These are phyloP conservation scores for Mucor mucedo DNA, from an alignment of 371 early-diverging fungal genomes.

Conservation along the genomic window DNA sequence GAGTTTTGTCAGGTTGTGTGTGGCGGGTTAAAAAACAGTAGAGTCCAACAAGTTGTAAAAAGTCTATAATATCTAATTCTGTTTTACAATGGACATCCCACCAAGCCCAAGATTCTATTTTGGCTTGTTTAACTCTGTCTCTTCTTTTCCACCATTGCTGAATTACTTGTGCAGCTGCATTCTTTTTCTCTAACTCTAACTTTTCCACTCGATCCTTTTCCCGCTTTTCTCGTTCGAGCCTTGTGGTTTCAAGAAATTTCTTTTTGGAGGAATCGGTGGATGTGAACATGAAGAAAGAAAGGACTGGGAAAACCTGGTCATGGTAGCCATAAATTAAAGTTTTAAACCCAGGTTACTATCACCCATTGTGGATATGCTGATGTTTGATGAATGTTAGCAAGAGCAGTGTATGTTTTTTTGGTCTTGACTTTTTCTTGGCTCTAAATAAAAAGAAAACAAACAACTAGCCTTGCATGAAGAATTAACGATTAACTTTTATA, in stretches of 20 bases:
- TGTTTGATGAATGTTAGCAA: no score
- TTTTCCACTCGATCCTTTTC: constrained; percentile 37
- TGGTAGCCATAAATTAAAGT: no score
- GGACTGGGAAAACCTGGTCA: no score
- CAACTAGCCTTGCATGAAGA: no score
- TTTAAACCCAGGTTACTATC: no score
- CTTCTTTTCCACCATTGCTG: constrained; percentile 44
- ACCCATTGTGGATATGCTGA: no score
- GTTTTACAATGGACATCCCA: constrained; percentile 28
- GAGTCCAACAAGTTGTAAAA: constrained; percentile 31
- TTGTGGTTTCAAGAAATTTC: constrained; percentile 43
- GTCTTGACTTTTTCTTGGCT: no score
- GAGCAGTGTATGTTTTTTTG: no score
- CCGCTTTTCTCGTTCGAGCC: constrained; percentile 45
- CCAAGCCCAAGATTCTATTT: constrained; percentile 24
- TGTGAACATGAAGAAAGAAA: constrained; percentile 34
- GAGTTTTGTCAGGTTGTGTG: neutral
- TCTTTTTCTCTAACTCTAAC: constrained; percentile 10
- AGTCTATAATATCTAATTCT: constrained; percentile 17
- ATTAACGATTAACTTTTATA: no score
- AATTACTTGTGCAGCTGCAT: constrained; percentile 27
- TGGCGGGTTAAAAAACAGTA: constrained; percentile 27
- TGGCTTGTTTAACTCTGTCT: constrained; percentile 13
- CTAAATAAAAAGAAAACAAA: no score
- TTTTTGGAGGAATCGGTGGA: constrained; percentile 38